Evolutionary conservation across 2,329 filamentous ascomycete species (phyloP), one percentile per base, ranked within the genome.

Genomic region (Arthroderma uncinatum): DNA sequence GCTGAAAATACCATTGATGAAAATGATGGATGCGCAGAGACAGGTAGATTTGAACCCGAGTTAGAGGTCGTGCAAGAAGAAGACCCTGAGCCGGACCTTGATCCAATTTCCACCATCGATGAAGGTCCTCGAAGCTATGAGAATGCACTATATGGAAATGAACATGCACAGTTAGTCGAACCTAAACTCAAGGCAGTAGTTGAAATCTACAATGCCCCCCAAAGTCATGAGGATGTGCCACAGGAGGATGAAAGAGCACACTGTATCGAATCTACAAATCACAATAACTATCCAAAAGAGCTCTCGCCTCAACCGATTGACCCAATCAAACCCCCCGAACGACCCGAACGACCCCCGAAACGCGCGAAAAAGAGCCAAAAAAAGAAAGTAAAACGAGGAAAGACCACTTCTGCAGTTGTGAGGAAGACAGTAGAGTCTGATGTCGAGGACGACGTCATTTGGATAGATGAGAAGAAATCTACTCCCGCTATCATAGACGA

Each of bases 301-400:
- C 21, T 21, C 5, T 30, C n/a, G 9, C 14, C 16, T 9, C 30
- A 37, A 4, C 14, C 7, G 21, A n/a, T 33, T 19, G 10, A 14
- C 10, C 5, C 8, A 19, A n/a, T 36, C 16, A 34, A 53, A 14
- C 50, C 37, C 2, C n/a, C n/a, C n/a, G 2, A 37, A 14, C n/a
- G n/a, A n/a, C n/a, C n/a, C n/a, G 44, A 28, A 16, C n/a, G 4
- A 7, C 16, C 33, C 16, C 6, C 28, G n/a, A 16, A 56, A 68
- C 70, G 60, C 66, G 61, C 58, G 64, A 72, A 59, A 62, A 70
- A 59, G 50, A 61, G 58, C 58, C 74, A 60, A 66, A 78, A 72
- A 70, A 74, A 67, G 61, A 74, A 73, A 54, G 54, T 69, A 19
- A 78, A 75, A 63, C 70, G 76, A 58, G 70, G 71, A 37, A 76